Evolutionary conservation across 257 asterid genomes (phyloP), one percentile per base, ranked within the genome.

Genomic region (Echium plantagineum): DNA sequence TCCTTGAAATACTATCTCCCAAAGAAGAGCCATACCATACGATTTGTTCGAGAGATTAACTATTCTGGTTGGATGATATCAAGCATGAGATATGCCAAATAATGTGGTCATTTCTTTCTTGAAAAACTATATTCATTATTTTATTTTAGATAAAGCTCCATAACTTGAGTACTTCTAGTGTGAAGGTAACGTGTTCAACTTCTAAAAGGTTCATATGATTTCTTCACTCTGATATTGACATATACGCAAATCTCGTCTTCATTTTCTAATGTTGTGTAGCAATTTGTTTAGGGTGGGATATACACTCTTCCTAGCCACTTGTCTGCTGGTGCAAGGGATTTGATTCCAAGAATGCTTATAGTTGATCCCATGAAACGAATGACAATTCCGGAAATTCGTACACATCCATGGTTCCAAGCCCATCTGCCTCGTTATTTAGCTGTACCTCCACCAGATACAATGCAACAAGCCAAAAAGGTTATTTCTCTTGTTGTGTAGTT

Each of bases 331-430:
- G 87, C 87, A 46, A 74, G 59, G 13, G 84, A 85, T 69, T 63
- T 82, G 78, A 82, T 82, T 26, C 66, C 85, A 52, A 75, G 79
- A 61, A 85, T 85, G 42, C 86, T 85, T 20, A 75, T 82, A 1
- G 83, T 83, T 20, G 82, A 85, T 68, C 88, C 90, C 54, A 73
- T 80, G 69, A 77, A 65, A 35, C 87, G 94, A 15, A 78, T 85
- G 51, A 59, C 90, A 4, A 76, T 85, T 38, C 82, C 83, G 51
- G 87, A 78, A 66, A 82, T 85, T 57, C 74, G 75, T 15, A 64
- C 55, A 19, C 94, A 82, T 66, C 83, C 84, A 17, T 85, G 90
- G 94, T 82, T 85, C 53, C 68, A 53, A 64, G 75, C 62, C 55
- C 73, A 60, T 57, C 79, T 76, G 42, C 84, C 84, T 1, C 70